Evolutionary conservation across 1,139 yeast genomes (phyloP), one percentile per base, ranked within the genome.

Genomic region (Sugiyamaella xylanicola): DNA sequence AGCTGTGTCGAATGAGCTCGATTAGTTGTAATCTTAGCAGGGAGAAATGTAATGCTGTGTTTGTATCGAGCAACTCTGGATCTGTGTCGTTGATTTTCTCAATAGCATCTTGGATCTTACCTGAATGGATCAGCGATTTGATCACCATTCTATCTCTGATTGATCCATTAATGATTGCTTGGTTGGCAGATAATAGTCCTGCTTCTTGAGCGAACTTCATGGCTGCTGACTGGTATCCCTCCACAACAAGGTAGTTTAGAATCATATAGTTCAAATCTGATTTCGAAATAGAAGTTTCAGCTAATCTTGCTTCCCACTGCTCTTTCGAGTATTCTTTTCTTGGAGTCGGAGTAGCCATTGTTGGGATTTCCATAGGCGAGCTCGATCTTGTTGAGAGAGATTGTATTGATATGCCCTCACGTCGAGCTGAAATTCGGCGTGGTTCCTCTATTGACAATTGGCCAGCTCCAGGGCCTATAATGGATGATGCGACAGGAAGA

Each of bases 211-310:
- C 68, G 59, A 74, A 74, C 50, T 65, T 63, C 44, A 57, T 59
- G 2, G 77, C 77, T 1, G 76, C 72, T 2, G 69, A 62, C 42
- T 72, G 70, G 52, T 74, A 72, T 15, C 77, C 77, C 53, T 74
- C 74, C 16, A 71, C 66, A 7, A 74, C 63, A 41, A 74, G 65
- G 53, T 72, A 74, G 62, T 74, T 72, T 69, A 74, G 66, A 21
- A 74, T 68, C 47, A 74, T 56, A 16, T 68, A 59, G 60, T 74
- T 71, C 43, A 74, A 61, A 40, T 65, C 72, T 15, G 61, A 21
- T 44, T 65, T 63, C 25, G 69, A 59, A 11, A 68, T 58, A 11
- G 57, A 47, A 15, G 67, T 60, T 29, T 63, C 66, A 13, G 56
- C 53, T 25, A 62, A 54, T 25, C 65, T 59, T 4, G 62, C 57